Conservation (phyloP, 371 early-diverging fungal genomes). For the Basidiobolus meristosporus region DNA sequence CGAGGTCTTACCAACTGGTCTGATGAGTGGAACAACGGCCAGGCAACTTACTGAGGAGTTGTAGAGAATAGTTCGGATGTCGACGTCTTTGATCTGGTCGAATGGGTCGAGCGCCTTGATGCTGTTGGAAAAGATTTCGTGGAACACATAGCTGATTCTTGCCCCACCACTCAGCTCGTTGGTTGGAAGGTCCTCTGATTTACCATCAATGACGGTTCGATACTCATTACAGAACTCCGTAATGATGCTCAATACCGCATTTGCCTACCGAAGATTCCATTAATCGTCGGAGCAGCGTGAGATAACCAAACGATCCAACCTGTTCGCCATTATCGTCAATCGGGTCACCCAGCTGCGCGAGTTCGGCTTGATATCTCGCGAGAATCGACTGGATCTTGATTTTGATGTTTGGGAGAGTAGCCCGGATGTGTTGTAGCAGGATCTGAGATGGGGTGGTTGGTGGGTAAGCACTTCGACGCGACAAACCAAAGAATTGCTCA, state of each 20-base stretch:
- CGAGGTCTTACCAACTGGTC: not conserved
- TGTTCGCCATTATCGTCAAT: slow-evolving; percentile 38
- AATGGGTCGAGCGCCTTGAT: slow-evolving; percentile 88
- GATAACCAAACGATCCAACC: not conserved
- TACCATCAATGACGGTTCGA: slow-evolving; percentile 84
- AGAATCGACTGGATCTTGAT: slow-evolving; percentile 74
- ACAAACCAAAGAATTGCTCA: too few relatives aligned
- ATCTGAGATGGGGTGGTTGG: too few relatives aligned
- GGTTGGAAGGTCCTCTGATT: slow-evolving; percentile 74
- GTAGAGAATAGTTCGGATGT: slow-evolving; percentile 94
- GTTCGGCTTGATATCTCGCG: slow-evolving; percentile 66
- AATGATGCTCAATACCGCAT: slow-evolving; percentile 80
- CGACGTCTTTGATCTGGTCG: slow-evolving; percentile 90
- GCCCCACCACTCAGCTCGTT: slow-evolving; percentile 96
- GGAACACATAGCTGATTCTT: slow-evolving; percentile 94
- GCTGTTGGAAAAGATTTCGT: slow-evolving; percentile 82
- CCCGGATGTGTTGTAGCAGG: slow-evolving; percentile 93
- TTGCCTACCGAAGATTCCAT: slow-evolving; percentile 28
- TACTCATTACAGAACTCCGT: slow-evolving; percentile 94
- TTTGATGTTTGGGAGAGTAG: slow-evolving; percentile 95
- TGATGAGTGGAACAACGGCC: not conserved
- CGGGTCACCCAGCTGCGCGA: slow-evolving; percentile 78
- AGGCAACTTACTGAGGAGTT: slow-evolving; percentile 68
- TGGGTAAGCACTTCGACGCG: not conserved
- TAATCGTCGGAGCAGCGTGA: too few relatives aligned